phyloP scores from a whole-genome alignment of 2,329 filamentous ascomycete genomes.

The Aspergillus sp. region DNA sequence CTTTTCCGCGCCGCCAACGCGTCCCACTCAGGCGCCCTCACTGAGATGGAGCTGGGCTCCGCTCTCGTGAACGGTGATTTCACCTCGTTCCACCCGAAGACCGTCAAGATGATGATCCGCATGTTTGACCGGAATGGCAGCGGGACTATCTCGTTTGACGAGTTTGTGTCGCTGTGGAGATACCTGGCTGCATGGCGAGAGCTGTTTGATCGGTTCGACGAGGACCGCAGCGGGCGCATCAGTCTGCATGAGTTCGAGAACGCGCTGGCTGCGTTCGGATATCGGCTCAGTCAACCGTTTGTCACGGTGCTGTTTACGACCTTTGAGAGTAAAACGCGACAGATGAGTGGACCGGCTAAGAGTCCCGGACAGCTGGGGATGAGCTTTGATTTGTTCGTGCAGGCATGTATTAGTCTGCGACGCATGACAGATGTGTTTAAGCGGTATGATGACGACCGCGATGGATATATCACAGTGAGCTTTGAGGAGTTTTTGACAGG shows the following conservation, averaged over 20 bases:
- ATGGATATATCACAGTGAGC: conserved; percentile 82
- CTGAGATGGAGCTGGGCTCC: conserved; percentile 78
- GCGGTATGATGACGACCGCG: conserved; percentile 94
- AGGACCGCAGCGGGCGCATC: conserved; percentile 81
- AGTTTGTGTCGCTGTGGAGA: conserved; percentile 94
- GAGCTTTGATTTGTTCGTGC: conserved; percentile 95
- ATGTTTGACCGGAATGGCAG: conserved; percentile 96
- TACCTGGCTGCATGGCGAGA: conserved; percentile 92
- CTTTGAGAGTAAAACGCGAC: conserved; percentile 62
- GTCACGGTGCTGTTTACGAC: conserved; percentile 80
- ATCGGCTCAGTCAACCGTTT: conserved; percentile 79
- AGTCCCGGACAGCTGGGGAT: conserved; percentile 50
- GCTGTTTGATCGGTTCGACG: conserved; percentile 93
- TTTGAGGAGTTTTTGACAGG: conserved; percentile 76
- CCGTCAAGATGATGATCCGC: conserved; percentile 97
- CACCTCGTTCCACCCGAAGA: conserved; percentile 87
- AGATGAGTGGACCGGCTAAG: conserved; percentile 21
- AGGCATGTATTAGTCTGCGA: conserved; percentile 94
- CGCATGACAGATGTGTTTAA: conserved; percentile 99
- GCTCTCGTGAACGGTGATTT: conserved; percentile 96
- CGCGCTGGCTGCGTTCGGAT: conserved; percentile 87
- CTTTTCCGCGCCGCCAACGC: conserved; percentile 88
- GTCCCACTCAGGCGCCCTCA: conserved; percentile 71
- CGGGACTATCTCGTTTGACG: conserved; percentile 86
- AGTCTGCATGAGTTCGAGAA: conserved; percentile 81